Evolutionary conservation across 352 stramenopile species (phyloP).

Genomic region (Phytophthora aleatoria): DNA sequence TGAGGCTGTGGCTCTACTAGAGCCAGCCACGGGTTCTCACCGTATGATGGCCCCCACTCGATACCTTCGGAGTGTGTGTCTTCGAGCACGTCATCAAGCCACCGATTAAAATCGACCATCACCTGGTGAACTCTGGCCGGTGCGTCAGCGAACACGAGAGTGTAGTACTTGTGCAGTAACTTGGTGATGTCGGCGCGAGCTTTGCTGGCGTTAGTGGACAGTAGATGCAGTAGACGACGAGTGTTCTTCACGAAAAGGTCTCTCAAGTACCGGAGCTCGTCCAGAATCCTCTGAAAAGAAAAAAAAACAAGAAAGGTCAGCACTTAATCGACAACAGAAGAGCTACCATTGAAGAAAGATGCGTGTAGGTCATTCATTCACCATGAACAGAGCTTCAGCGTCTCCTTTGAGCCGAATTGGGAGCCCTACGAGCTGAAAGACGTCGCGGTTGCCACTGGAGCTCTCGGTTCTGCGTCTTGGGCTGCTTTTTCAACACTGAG

Average conservation of each 20-base stretch:
- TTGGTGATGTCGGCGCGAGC: constrained; percentile 8
- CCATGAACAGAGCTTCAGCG: constrained; percentile 24
- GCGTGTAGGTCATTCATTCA: constrained; percentile 2
- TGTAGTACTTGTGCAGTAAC: constrained; percentile 23
- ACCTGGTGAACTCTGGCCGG: constrained; percentile 11
- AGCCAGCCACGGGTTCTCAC: constrained; percentile 21
- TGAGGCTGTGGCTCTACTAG: constrained; percentile 23
- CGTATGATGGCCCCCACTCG: constrained; percentile 22
- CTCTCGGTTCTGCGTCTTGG: not conserved
- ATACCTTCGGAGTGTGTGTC: constrained; percentile 28
- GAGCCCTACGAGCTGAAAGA: constrained; percentile 9
- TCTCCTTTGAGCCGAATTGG: constrained; percentile 4
- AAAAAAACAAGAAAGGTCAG: constrained; percentile 16
- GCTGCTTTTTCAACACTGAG: constrained; percentile 17
- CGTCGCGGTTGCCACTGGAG: not conserved
- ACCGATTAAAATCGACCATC: constrained; percentile 42
- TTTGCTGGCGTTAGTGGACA: constrained; percentile 16
- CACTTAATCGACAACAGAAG: not conserved
- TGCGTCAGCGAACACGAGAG: constrained; percentile 22
- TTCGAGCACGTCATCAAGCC: constrained; percentile 33
- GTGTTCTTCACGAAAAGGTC: constrained; percentile 31
- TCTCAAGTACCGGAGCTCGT: constrained; percentile 22
- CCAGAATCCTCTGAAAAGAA: constrained; percentile 16
- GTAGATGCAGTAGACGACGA: constrained; percentile 21
- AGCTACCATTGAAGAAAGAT: not conserved